A percentile compares a stretch with the other conserved stretches of the same genome.
These are phyloP conservation scores for Tolypocladium paradoxum DNA, from an alignment of 2,329 filamentous ascomycete genomes.

Conservation along the genomic window DNA sequence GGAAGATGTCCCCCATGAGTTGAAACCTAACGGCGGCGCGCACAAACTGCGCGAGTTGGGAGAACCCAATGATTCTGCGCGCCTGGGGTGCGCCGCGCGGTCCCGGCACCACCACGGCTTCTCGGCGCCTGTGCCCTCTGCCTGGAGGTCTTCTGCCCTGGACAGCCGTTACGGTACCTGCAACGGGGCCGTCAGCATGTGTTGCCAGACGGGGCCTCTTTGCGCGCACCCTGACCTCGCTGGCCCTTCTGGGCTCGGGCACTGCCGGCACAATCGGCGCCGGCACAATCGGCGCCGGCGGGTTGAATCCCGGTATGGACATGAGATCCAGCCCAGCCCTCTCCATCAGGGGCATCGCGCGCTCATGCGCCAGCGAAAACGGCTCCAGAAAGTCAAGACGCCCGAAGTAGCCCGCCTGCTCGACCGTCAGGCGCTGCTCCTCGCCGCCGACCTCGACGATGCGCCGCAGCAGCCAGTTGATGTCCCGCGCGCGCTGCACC, in stretches of 20 bases:
- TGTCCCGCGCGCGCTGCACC: slow-evolving; percentile 14
- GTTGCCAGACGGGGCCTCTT: neutral
- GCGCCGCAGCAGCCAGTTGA: slow-evolving; percentile 23
- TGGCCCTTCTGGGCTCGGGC: neutral
- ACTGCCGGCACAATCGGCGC: neutral
- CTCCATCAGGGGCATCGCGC: slow-evolving; percentile 10
- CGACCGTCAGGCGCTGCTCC: slow-evolving; percentile 10
- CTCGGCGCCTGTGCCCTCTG: neutral
- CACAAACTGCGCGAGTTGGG: neutral
- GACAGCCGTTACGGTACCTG: neutral
- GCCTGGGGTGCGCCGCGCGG: too few relatives aligned
- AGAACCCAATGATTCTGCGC: neutral
- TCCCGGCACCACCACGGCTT: neutral
- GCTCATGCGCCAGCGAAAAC: slow-evolving; percentile 18
- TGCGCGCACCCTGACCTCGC: too few relatives aligned
- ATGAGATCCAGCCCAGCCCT: neutral
- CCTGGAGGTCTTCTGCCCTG: neutral
- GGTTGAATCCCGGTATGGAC: neutral
- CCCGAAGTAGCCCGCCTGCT: slow-evolving; percentile 10
- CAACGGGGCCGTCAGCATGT: neutral
- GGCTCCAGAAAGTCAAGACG: slow-evolving; percentile 19
- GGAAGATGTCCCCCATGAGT: neutral
- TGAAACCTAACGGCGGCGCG: neutral
- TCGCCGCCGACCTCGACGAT: slow-evolving; percentile 12
- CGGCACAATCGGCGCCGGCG: neutral